Evolutionary conservation across 2,329 filamentous ascomycete species (phyloP).

Genomic region (Fusarium duplospermum): DNA sequence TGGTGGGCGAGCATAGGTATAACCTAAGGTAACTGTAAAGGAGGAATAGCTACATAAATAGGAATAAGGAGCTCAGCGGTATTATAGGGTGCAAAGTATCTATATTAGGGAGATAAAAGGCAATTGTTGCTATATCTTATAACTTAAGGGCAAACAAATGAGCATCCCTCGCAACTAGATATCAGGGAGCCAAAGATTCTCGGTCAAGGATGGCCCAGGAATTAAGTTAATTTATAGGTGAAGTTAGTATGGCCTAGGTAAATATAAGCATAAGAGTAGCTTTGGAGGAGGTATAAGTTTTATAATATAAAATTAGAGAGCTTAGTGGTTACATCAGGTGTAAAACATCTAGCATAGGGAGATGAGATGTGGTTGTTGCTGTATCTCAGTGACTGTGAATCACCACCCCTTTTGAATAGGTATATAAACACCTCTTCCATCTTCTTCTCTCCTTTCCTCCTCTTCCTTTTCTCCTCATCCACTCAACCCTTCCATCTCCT

Average conservation of each 20-base stretch:
- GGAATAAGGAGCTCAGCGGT: too few relatives aligned
- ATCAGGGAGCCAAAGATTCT: too few relatives aligned
- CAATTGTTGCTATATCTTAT: too few relatives aligned
- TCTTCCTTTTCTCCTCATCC: slow-evolving; percentile 1
- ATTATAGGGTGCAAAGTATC: too few relatives aligned
- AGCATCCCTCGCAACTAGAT: too few relatives aligned
- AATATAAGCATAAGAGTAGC: neutral
- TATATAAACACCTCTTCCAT: neutral
- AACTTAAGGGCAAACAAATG: too few relatives aligned
- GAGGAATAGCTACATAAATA: neutral
- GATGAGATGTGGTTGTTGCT: neutral
- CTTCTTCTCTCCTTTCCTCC: neutral
- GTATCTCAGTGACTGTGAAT: neutral
- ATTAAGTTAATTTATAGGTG: neutral
- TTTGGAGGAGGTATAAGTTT: neutral
- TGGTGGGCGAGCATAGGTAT: neutral
- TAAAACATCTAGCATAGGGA: neutral
- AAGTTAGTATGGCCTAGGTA: neutral
- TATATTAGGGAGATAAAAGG: too few relatives aligned
- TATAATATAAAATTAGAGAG: neutral
- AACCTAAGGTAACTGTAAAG: neutral
- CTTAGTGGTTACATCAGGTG: neutral
- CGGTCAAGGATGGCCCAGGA: too few relatives aligned
- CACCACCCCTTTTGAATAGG: neutral
- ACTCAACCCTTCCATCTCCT: neutral